Conservation (phyloP, 768 basidiomycete genomes). For the Lactarius quietus region DNA sequence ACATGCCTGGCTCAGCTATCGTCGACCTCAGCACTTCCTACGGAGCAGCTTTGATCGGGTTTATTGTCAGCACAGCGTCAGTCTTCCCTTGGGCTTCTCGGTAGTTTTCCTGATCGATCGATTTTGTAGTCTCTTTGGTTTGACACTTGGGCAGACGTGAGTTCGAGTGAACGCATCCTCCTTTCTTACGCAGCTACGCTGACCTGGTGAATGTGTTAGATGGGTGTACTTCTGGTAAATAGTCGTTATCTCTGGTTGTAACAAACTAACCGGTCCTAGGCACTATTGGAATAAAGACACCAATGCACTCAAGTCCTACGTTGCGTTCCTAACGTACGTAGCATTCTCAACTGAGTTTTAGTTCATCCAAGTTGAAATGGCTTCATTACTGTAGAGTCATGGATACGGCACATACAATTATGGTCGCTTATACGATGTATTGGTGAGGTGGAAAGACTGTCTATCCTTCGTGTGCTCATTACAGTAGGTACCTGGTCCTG, state of each 20-base stretch:
- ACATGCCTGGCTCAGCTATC: too few species aligned
- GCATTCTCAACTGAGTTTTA: too few species aligned
- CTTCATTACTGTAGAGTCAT: slow-evolving; percentile 36
- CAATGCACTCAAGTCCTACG: not conserved
- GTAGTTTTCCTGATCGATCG: too few species aligned
- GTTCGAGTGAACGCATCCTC: too few species aligned
- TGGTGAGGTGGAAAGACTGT: slow-evolving; percentile 34
- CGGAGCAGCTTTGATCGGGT: too few species aligned
- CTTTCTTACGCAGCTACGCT: not conserved
- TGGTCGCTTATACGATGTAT: slow-evolving; percentile 46
- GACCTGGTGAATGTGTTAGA: not conserved
- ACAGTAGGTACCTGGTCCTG: slow-evolving; percentile 43
- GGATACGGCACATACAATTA: slow-evolving; percentile 43
- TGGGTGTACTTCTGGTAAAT: slow-evolving; percentile 2
- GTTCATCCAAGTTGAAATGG: too few species aligned
- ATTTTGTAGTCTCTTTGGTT: too few species aligned
- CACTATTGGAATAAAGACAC: not conserved
- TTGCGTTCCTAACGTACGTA: slow-evolving; percentile 3
- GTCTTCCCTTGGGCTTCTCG: too few species aligned
- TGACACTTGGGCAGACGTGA: too few species aligned
- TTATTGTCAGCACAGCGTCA: too few species aligned
- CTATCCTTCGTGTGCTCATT: not conserved
- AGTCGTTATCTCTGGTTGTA: not conserved
- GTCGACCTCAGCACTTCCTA: too few species aligned
- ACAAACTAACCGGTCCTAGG: not conserved